These are phyloP conservation scores for Geosmithia flava DNA, from an alignment of 2,329 filamentous ascomycete species.

Conservation along the genomic window DNA sequence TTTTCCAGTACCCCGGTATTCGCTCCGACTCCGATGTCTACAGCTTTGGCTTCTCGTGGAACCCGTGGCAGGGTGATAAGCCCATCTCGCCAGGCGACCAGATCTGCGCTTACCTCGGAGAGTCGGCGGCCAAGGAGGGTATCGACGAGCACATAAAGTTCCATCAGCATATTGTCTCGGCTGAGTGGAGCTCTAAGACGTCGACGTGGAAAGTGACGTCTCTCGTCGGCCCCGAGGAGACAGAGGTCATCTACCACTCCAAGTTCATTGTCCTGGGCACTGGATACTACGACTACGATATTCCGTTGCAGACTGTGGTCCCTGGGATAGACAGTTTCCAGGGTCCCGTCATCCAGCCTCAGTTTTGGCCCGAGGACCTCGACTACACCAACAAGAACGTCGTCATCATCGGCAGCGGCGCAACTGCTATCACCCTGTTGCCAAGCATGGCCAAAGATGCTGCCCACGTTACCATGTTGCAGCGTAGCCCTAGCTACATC, in stretches of 20 bases:
- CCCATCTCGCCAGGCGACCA: slow-evolving; percentile 37
- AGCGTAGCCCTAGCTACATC: slow-evolving; percentile 65
- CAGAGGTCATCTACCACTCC: slow-evolving; percentile 23
- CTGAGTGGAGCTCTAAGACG: slow-evolving; percentile 10
- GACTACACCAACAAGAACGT: slow-evolving; percentile 56
- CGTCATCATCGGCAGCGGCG: slow-evolving; percentile 64
- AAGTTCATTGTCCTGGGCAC: slow-evolving; percentile 45
- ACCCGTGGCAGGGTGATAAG: slow-evolving; percentile 47
- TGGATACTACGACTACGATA: slow-evolving; percentile 63
- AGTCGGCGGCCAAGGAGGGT: slow-evolving; percentile 34
- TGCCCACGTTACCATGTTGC: slow-evolving; percentile 62
- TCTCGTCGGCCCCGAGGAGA: slow-evolving; percentile 6
- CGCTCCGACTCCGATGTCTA: slow-evolving; percentile 49
- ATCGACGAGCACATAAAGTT: slow-evolving; percentile 43
- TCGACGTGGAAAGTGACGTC: slow-evolving; percentile 15
- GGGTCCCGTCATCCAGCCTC: slow-evolving; percentile 53
- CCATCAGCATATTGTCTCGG: slow-evolving; percentile 28
- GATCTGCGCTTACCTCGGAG: slow-evolving; percentile 41
- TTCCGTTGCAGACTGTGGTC: slow-evolving; percentile 46
- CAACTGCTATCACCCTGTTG: slow-evolving; percentile 67
- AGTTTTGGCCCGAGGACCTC: slow-evolving; percentile 63
- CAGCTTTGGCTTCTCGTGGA: slow-evolving; percentile 58
- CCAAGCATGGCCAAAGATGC: slow-evolving; percentile 57
- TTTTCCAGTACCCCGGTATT: slow-evolving; percentile 67
- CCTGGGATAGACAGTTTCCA: slow-evolving; percentile 57